These are phyloP conservation scores for Rhizopogon parksii DNA, from an alignment of 1,284 basidiomycete genomes.

Conservation along the genomic window DNA sequence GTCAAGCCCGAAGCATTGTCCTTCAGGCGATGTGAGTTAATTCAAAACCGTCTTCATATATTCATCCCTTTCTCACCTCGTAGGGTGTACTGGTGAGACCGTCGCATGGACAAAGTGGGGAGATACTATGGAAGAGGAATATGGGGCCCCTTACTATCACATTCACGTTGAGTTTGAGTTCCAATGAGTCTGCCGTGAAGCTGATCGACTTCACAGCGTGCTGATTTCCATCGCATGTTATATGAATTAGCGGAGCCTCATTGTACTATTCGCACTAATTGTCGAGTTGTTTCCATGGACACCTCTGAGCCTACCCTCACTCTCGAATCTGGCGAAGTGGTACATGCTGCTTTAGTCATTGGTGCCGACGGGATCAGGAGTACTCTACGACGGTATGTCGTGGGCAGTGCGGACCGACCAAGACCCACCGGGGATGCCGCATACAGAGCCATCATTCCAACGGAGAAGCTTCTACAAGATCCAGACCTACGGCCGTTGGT, in stretches of 20 bases:
- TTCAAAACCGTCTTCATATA: neutral
- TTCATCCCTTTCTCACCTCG: neutral
- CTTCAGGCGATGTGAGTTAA: conserved; percentile 39
- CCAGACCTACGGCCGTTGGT: conserved; percentile 29
- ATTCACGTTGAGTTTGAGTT: conserved; percentile 33
- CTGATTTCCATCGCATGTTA: conserved; percentile 43
- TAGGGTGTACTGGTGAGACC: conserved; percentile 36
- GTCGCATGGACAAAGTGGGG: conserved; percentile 41
- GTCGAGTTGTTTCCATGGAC: conserved; percentile 36
- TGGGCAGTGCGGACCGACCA: conserved; percentile 33
- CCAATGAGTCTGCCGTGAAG: neutral
- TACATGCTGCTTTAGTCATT: conserved; percentile 42
- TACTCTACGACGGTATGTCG: conserved; percentile 36
- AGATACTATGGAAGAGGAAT: conserved; percentile 32
- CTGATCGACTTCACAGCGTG: conserved; percentile 30
- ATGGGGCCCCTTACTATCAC: conserved; percentile 48
- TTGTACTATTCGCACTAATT: conserved; percentile 35
- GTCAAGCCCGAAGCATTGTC: conserved; percentile 39
- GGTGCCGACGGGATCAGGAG: conserved; percentile 53
- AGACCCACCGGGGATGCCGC: conserved; percentile 35
- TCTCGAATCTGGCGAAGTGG: conserved; percentile 36
- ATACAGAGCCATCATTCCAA: conserved; percentile 32
- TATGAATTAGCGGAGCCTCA: conserved; percentile 36
- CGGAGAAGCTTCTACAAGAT: conserved; percentile 27
- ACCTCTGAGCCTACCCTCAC: conserved; percentile 33